Evolutionary conservation across 2,329 filamentous ascomycete genomes (phyloP), one percentile per base, ranked within the genome.

Genomic region (Penicillium sp.): DNA sequence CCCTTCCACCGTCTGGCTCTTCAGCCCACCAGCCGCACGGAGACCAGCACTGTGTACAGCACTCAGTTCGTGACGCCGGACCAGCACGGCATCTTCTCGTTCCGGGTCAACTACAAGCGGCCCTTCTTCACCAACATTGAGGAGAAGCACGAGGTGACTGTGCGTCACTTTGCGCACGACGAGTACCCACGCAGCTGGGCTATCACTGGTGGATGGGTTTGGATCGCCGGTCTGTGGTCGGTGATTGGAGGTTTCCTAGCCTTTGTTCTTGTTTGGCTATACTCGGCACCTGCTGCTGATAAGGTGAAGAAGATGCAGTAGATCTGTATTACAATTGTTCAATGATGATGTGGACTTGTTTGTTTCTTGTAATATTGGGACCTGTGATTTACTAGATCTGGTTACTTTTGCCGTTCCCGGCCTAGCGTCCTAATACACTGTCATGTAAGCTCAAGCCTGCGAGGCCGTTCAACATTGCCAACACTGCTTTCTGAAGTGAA

Each of bases 1-100:
- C 94, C 95, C 57, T 98, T 97, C 86, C 89, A 97, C 80, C 93
- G 95, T 43, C 84, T 98, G 36, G 82, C 87, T 60, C 87, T 99
- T 35, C 69, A 79, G 9, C 84, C 86, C 14, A 75, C 81, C 10
- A 76, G 78, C 35, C 82, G 81, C 27, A 89, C 87, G 1, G 77
- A 82, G 55, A 88, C 91, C 69, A 87, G 87, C 64, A 88, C 90
- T 51, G 83, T 90, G 61, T 99, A 89, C 81, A 83, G 84, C 63
- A 83, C 85, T 47, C 83, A 85, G 24, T 97, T 99, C 79, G 89
- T 83, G 64, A 85, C 94, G 4, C 95, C 95, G 4, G 95, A 99
- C 75, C 95, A 99, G 79, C 95, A 99, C 80, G 95, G 95, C 73
- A 97, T 99, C 79, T 99, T 98, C 85, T 96, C 96, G 81, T 98